Percentiles rank a stretch among this genome's conserved stretches.
Conservation (phyloP, 768 basidiomycete genomes). For the Rubroboletus pulcherrimus region DNA sequence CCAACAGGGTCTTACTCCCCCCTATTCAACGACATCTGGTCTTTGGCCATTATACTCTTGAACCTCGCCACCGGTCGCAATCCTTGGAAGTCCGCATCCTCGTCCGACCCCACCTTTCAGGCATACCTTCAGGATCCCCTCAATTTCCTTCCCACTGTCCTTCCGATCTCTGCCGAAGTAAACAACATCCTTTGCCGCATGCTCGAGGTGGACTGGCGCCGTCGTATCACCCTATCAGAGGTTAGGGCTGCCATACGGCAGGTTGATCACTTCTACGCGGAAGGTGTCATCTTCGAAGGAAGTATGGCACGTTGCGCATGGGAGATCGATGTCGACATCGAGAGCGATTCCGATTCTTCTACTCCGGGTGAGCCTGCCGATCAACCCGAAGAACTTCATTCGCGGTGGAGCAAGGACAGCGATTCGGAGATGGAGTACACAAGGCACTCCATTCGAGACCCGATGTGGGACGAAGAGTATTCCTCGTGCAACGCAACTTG, state of each 20-base stretch:
- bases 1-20: constrained; percentile 75
- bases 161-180: constrained; percentile 72
- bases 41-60: constrained; percentile 91
- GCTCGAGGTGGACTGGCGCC: constrained; percentile 65
- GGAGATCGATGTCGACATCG: constrained; percentile 66
- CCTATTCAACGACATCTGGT: constrained; percentile 92
- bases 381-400: constrained; percentile 40
- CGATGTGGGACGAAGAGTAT: constrained; percentile 33
- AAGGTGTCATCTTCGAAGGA: constrained; percentile 75
- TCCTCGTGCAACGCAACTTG: constrained; percentile 52
- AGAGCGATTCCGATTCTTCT: constrained; percentile 61
- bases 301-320: constrained; percentile 76
- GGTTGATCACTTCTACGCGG: constrained; percentile 64
- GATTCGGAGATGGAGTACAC: constrained; percentile 35
- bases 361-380: constrained; percentile 41
- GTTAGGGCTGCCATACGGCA: constrained; percentile 55
- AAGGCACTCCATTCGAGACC: constrained; percentile 28
- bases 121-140: constrained; percentile 75
- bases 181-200: constrained; percentile 73
- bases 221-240: constrained; percentile 43
- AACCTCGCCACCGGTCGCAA: constrained; percentile 94
- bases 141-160: constrained; percentile 79
- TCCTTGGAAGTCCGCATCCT: constrained; percentile 89
- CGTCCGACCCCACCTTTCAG: constrained; percentile 83
- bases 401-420: constrained; percentile 57